These are phyloP conservation scores for Cytospora mali DNA, from an alignment of 2,329 filamentous ascomycete species.

Conservation along the genomic window DNA sequence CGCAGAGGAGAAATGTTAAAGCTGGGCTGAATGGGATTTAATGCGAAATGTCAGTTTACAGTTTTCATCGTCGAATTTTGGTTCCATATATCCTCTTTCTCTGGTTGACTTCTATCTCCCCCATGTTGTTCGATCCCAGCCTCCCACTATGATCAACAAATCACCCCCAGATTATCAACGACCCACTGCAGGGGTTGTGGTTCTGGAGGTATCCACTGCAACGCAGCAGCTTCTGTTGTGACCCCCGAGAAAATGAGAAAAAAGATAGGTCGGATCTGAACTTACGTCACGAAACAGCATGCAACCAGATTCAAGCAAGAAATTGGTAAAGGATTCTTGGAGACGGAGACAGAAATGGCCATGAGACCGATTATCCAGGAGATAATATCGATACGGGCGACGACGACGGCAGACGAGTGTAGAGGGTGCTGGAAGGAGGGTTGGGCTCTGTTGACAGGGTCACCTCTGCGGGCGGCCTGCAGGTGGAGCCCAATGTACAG, in stretches of 20 bases:
- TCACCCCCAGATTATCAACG: conserved; percentile 21
- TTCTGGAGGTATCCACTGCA: background rate
- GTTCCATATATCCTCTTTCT: background rate
- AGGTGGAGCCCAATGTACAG: conserved; percentile 38
- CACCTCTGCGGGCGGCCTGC: conserved; percentile 33
- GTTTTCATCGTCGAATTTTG: too few relatives aligned
- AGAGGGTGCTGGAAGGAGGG: conserved; percentile 35
- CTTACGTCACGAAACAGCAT: conserved; percentile 34
- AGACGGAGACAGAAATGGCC: conserved; percentile 33
- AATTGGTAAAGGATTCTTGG: conserved; percentile 18
- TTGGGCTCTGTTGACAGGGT: conserved; percentile 31
- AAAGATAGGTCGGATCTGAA: conserved; percentile 2
- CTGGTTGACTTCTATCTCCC: background rate
- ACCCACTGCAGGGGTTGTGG: conserved; percentile 10
- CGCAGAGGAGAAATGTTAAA: conserved; percentile 30
- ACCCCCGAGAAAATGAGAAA: background rate
- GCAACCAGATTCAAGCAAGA: conserved; percentile 35
- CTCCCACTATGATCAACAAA: conserved; percentile 22
- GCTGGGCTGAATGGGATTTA: conserved; percentile 14
- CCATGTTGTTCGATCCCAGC: conserved; percentile 2
- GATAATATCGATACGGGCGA: conserved; percentile 34
- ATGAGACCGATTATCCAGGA: conserved; percentile 37
- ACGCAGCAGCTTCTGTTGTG: conserved; percentile 2
- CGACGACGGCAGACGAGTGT: conserved; percentile 37
- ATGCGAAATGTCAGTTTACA: background rate